These are phyloP conservation scores for Angomonas ambiguus DNA, from an alignment of 208 protist species.

Conservation along the genomic window DNA sequence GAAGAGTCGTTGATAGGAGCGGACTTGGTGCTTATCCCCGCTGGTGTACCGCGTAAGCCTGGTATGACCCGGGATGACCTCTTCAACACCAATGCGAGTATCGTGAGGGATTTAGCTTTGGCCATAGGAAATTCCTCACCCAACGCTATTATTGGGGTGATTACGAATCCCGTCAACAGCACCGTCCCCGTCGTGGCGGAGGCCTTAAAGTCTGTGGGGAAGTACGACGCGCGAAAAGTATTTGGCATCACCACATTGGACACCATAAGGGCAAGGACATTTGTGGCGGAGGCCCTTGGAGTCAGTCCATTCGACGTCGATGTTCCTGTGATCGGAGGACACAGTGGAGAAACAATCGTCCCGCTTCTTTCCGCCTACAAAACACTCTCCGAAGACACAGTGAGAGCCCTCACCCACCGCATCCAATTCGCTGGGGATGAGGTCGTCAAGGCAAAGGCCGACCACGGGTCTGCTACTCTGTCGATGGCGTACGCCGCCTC, in stretches of 20 bases:
- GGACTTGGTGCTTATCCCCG: slow-evolving; percentile 92
- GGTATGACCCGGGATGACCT: slow-evolving; percentile 96
- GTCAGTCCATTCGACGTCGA: slow-evolving; percentile 50
- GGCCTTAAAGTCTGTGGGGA: slow-evolving; percentile 77
- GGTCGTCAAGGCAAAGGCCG: slow-evolving; percentile 87
- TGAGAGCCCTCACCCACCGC: slow-evolving; percentile 72
- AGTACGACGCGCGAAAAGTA: slow-evolving; percentile 77
- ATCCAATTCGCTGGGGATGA: slow-evolving; percentile 71
- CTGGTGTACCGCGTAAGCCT: slow-evolving; percentile 94
- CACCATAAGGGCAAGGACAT: slow-evolving; percentile 68
- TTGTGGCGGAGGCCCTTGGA: slow-evolving; percentile 58
- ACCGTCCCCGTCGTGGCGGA: slow-evolving; percentile 93
- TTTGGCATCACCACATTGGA: slow-evolving; percentile 94
- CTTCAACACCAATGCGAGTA: slow-evolving; percentile 93
- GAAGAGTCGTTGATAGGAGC: slow-evolving; percentile 63
- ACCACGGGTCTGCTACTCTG: slow-evolving; percentile 82
- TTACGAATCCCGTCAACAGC: slow-evolving; percentile 95
- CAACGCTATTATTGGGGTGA: slow-evolving; percentile 89
- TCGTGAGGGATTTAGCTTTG: slow-evolving; percentile 82
- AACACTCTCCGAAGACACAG: slow-evolving; percentile 41
- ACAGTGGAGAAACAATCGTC: slow-evolving; percentile 93
- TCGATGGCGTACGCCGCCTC: slow-evolving; percentile 66
- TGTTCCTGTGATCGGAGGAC: slow-evolving; percentile 92
- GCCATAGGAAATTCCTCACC: slow-evolving; percentile 78
- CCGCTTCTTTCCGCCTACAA: slow-evolving; percentile 82